Conservation (phyloP, 2,329 filamentous ascomycete genomes). For the Pseudocercospora macadamiae region DNA sequence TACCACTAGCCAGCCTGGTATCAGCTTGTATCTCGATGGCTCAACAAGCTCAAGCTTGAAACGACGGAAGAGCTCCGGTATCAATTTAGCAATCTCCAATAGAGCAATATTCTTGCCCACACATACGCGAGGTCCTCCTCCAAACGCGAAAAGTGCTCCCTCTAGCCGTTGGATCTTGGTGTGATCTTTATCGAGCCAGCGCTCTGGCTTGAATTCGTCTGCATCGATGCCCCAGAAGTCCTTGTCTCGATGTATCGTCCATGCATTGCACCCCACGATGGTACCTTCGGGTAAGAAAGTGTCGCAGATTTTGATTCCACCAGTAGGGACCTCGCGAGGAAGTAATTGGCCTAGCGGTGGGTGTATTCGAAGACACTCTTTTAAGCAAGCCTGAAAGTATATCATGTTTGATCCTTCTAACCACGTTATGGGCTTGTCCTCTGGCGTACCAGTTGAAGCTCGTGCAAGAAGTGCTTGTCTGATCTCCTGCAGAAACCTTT, state of each 20-base stretch:
- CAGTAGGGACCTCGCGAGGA: slow-evolving; percentile 4
- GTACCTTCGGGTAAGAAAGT: slow-evolving; percentile 10
- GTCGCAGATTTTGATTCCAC: slow-evolving; percentile 11
- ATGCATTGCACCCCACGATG: not conserved
- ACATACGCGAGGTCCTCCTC: slow-evolving; percentile 39
- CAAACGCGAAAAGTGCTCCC: slow-evolving; percentile 36
- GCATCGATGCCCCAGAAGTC: slow-evolving; percentile 30
- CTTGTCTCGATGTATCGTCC: slow-evolving; percentile 7
- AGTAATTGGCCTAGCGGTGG: not conserved
- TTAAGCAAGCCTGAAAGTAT: slow-evolving; percentile 14
- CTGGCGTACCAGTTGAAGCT: too few species aligned
- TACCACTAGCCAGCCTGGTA: too few species aligned
- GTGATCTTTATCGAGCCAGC: slow-evolving; percentile 40
- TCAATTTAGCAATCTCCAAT: slow-evolving; percentile 35
- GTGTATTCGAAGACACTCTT: slow-evolving; percentile 13
- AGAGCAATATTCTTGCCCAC: slow-evolving; percentile 36
- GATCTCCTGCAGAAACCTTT: too few species aligned
- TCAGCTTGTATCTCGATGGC: too few species aligned
- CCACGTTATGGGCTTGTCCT: too few species aligned
- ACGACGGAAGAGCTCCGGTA: slow-evolving; percentile 31
- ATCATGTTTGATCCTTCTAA: slow-evolving; percentile 7
- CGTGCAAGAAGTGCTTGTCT: too few species aligned
- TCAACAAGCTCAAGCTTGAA: slow-evolving; percentile 21
- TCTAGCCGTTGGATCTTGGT: slow-evolving; percentile 52
- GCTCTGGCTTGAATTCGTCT: slow-evolving; percentile 10